Conservation (phyloP, 306 rosid genomes). For the Glycyrrhiza uralensis region DNA sequence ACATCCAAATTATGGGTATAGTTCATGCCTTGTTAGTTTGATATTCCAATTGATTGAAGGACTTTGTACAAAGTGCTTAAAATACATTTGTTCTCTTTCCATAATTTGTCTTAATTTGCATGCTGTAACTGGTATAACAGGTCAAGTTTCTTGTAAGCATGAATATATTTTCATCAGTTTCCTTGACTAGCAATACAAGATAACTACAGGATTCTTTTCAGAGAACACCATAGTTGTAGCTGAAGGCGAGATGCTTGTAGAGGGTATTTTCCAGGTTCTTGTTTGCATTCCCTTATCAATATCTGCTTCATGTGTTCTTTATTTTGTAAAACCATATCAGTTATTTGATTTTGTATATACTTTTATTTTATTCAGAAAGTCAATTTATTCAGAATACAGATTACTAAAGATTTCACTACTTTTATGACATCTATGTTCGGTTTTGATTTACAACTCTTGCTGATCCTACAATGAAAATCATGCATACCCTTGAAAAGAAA, state of each 20-base stretch:
- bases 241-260: conserved; percentile 88
- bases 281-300: conserved; percentile 9
- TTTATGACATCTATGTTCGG: neutral
- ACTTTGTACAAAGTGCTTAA: neutral
- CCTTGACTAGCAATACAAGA: conserved; percentile 82
- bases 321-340: neutral
- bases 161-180: conserved; percentile 29
- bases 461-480: neutral
- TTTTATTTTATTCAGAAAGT: neutral
- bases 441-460: neutral
- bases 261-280: conserved; percentile 80
- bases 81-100: neutral
- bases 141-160: conserved; percentile 7
- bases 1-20: neutral
- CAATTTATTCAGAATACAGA: neutral
- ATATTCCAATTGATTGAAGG: conserved; percentile 4
- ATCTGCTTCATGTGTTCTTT: neutral
- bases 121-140: neutral
- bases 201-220: conserved; percentile 87
- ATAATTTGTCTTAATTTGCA: neutral
- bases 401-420: neutral
- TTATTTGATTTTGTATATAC: neutral
- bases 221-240: conserved; percentile 96
- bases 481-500: conserved; percentile 1
- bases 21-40: conserved; percentile 12